Evolutionary conservation across 2,329 filamentous ascomycete genomes (phyloP).

Genomic region (Ciborinia camelliae): DNA sequence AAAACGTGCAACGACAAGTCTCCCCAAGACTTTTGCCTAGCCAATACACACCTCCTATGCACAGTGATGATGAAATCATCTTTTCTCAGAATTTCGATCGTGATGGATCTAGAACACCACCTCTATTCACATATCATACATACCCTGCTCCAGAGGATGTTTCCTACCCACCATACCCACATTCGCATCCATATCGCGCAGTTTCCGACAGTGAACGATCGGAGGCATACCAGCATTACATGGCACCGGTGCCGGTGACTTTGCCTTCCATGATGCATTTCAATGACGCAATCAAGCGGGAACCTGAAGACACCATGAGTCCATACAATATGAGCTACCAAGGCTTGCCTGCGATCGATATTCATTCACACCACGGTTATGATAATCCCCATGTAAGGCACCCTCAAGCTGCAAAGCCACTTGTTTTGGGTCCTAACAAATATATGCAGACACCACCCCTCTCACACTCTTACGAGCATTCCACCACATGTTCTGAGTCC

Average conservation of each 20-base stretch:
- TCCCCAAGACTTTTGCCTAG: constrained; percentile 44
- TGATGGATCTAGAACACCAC: constrained; percentile 68
- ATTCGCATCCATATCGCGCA: constrained; percentile 51
- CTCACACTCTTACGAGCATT: constrained; percentile 69
- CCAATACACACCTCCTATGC: constrained; percentile 61
- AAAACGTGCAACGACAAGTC: constrained; percentile 40
- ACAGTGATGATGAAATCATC: constrained; percentile 61
- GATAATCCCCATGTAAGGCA: constrained; percentile 74
- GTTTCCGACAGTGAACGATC: constrained; percentile 43
- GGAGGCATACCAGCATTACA: constrained; percentile 55
- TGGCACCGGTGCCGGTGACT: constrained; percentile 54
- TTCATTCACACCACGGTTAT: constrained; percentile 59
- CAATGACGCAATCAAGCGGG: constrained; percentile 64
- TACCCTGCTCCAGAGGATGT: constrained; percentile 65
- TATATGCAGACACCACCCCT: constrained; percentile 67
- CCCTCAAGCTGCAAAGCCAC: constrained; percentile 30
- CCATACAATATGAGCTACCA: constrained; percentile 66
- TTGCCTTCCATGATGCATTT: constrained; percentile 64
- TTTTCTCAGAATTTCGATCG: constrained; percentile 64
- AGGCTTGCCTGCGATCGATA: constrained; percentile 58
- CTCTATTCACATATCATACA: constrained; percentile 64
- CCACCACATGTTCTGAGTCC: constrained; percentile 58
- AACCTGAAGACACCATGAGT: constrained; percentile 58
- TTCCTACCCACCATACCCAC: constrained; percentile 56
- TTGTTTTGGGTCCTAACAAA: constrained; percentile 25